A percentile compares a stretch with the other conserved stretches of the same genome.
Conservation (phyloP, 75 land plant species). For the Picea sitchensis region DNA sequence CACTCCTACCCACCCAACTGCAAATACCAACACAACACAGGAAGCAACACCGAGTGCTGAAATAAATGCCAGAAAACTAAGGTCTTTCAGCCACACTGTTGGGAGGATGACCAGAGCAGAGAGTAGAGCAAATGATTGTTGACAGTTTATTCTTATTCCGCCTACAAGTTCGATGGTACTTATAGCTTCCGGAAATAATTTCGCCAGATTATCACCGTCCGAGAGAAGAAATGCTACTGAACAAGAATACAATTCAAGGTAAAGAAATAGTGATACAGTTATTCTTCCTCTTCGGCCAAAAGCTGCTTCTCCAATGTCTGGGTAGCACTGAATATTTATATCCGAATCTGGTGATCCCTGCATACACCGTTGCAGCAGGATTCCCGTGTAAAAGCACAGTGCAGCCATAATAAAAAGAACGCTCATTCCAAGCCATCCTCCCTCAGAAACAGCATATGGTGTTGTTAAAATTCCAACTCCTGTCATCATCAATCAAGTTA, state of each 20-base stretch:
- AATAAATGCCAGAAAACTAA: conserved; percentile 27
- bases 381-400: conserved; percentile 71
- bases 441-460: conserved; percentile 76
- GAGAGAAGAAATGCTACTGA: conserved; percentile 65
- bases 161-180: neutral
- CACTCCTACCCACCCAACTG: conserved; percentile 29
- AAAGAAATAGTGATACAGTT: conserved; percentile 39
- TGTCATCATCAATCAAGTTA: conserved; percentile 8
- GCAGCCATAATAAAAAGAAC: conserved; percentile 46
- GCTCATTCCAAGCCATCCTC: conserved; percentile 82
- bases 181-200: conserved; percentile 43
- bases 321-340: conserved; percentile 49
- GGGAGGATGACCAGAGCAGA: conserved; percentile 21
- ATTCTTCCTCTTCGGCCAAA: conserved; percentile 68
- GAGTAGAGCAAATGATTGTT: conserved; percentile 16
- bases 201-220: conserved; percentile 76
- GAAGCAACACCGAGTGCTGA: conserved; percentile 42
- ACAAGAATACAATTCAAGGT: conserved; percentile 56
- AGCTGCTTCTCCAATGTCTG: conserved; percentile 77
- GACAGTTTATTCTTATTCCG: neutral
- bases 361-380: conserved; percentile 72
- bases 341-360: conserved; percentile 11
- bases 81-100: conserved; percentile 30
- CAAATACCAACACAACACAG: conserved; percentile 15
- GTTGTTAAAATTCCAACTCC: conserved; percentile 87